Conservation (phyloP, 2,329 filamentous ascomycete genomes). For the Pseudocercospora macadamiae region DNA sequence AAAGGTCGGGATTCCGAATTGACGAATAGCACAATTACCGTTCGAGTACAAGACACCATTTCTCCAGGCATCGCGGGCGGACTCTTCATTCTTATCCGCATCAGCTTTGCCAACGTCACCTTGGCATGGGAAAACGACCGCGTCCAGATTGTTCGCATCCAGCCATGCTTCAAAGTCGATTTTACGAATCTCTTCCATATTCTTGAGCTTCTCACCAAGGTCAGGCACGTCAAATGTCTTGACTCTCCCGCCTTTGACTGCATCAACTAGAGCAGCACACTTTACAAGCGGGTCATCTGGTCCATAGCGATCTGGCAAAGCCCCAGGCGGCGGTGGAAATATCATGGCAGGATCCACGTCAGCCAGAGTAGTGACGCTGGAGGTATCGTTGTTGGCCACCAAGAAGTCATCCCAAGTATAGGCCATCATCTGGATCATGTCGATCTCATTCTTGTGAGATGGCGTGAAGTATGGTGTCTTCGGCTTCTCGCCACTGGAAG, state of each 20-base stretch:
- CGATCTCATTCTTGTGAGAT: slow-evolving; percentile 48
- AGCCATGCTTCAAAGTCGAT: slow-evolving; percentile 54
- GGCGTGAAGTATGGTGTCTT: slow-evolving; percentile 14
- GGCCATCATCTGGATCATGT: slow-evolving; percentile 51
- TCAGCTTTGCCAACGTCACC: slow-evolving; percentile 54
- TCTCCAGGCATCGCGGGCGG: slow-evolving; percentile 41
- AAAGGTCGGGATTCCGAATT: slow-evolving; percentile 57
- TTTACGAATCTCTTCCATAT: slow-evolving; percentile 52
- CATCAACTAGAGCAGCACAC: slow-evolving; percentile 34
- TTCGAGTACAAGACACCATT: slow-evolving; percentile 58
- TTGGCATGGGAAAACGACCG: slow-evolving; percentile 52
- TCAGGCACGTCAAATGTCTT: slow-evolving; percentile 45
- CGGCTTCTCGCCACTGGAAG: slow-evolving; percentile 10
- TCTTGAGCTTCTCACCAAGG: slow-evolving; percentile 44
- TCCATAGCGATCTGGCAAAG: slow-evolving; percentile 37
- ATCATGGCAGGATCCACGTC: slow-evolving; percentile 42
- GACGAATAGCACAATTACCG: slow-evolving; percentile 54
- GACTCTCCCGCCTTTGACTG: slow-evolving; percentile 25
- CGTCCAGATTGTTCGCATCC: slow-evolving; percentile 43
- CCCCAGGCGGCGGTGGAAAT: slow-evolving; percentile 38
- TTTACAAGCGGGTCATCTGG: slow-evolving; percentile 36
- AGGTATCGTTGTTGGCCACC: slow-evolving; percentile 41
- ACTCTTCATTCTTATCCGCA: slow-evolving; percentile 40
- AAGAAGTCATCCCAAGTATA: slow-evolving; percentile 56
- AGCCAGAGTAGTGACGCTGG: slow-evolving; percentile 36